Base-by-base conservation (phyloP, 2,329 filamentous ascomycete genomes). In the Claviceps citrina region DNA sequence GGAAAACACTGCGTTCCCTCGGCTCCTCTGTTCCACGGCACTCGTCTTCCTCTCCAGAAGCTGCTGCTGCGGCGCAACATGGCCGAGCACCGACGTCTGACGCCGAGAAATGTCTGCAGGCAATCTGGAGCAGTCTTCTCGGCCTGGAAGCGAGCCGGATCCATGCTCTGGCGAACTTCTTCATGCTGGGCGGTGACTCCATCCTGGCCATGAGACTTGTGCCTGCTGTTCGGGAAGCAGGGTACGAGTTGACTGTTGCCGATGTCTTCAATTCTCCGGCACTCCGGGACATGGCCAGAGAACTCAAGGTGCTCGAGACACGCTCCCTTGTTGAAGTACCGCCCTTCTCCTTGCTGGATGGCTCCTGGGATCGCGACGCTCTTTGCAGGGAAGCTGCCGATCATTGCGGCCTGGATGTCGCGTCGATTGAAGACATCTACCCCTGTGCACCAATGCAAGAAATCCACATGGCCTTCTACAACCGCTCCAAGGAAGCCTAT, bases 361-460 rank as follows among this genome's bases (percentile, higher is more conserved):
- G 18, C 7, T 25, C 12, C n/a, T 41, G 43, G 20, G 20, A 35
- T 3, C 28, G 42, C 9, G 39, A 37, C n/a, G 16, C 28, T 13
- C 24, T 33, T 13, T 18, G 34, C 13, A n/a, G 5, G 10, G 39
- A 41, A 28, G 44, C 42, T 2, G 43, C 45, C 5, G 31, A 30
- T 5, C 32, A 45, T 7, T 52, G 49, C 19, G 40, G 34, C 4
- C 39, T 50, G 7, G 16, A 26, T 3, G 36, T 42, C 5, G 25
- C 37, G 5, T 32, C 36, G 8, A 37, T 52, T 9, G 35, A 46
- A 13, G 50, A 52, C 33, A 40, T 50, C 8, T 43, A 47, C n/a
- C 50, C 49, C 2, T 51, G 49, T 31, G 49, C 50, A 9, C 43
- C 50, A 1, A 39, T 51, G 9, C 50, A 52, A 33, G 43, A 50